These are phyloP conservation scores for Coniella vitis DNA, from an alignment of 2,329 filamentous ascomycete species.

Conservation along the genomic window DNA sequence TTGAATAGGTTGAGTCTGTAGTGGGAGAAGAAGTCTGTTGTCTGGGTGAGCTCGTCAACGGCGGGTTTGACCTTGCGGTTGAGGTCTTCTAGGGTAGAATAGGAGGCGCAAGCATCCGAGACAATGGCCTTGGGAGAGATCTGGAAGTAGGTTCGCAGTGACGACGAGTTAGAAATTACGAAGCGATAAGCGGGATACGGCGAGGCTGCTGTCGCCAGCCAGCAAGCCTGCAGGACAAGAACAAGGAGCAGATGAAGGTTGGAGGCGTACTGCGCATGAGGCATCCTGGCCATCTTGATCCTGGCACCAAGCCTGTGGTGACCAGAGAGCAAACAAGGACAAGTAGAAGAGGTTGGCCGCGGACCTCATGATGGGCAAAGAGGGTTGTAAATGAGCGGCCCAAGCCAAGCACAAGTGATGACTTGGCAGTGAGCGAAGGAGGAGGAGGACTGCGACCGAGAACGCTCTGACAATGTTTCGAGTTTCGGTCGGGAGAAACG, in stretches of 20 bases:
- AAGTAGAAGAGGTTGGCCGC: slow-evolving; percentile 50
- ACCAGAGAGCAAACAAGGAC: slow-evolving; percentile 50
- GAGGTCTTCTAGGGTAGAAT: slow-evolving; percentile 77
- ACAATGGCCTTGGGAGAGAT: slow-evolving; percentile 85
- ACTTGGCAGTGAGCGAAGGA: too few relatives aligned
- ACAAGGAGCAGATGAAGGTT: slow-evolving; percentile 18
- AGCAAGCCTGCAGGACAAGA: slow-evolving; percentile 16
- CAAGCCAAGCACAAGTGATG: not conserved
- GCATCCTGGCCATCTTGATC: slow-evolving; percentile 33
- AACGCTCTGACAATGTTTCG: slow-evolving; percentile 10
- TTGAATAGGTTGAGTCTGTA: slow-evolving; percentile 94
- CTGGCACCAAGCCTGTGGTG: slow-evolving; percentile 39
- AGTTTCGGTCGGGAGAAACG: slow-evolving; percentile 6
- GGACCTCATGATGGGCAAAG: slow-evolving; percentile 39
- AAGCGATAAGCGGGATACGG: slow-evolving; percentile 18
- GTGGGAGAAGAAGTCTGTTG: slow-evolving; percentile 96
- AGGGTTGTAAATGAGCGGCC: slow-evolving; percentile 5
- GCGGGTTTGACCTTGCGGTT: slow-evolving; percentile 72
- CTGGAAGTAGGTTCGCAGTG: slow-evolving; percentile 41
- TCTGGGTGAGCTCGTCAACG: slow-evolving; percentile 71
- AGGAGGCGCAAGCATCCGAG: slow-evolving; percentile 90
- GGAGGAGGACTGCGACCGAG: not conserved
- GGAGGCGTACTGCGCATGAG: slow-evolving; percentile 46
- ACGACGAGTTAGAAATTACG: slow-evolving; percentile 32
- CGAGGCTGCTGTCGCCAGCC: slow-evolving; percentile 19